Conservation (phyloP, 108 stramenopile species). For the Pseudonitzschia pungens region DNA sequence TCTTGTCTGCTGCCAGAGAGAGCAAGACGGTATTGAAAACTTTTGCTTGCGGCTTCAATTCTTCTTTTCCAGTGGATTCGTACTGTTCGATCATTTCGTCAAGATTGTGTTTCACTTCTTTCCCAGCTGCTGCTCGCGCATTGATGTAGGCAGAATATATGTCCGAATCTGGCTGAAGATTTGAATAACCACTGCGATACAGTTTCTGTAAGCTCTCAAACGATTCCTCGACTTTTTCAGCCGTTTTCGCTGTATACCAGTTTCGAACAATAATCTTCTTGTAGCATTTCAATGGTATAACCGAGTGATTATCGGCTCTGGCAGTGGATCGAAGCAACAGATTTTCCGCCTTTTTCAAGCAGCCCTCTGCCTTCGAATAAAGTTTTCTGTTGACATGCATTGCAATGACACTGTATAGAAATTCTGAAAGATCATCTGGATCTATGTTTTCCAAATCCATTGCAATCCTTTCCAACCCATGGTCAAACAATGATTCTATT, state of each 20-base stretch:
- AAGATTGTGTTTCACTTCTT: slow-evolving; percentile 15
- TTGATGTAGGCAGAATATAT: slow-evolving; percentile 24
- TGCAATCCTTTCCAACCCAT: slow-evolving; percentile 10
- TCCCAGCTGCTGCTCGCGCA: neutral
- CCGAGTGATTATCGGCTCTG: neutral
- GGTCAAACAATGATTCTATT: slow-evolving; percentile 13
- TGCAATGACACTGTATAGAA: slow-evolving; percentile 16
- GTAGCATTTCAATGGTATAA: slow-evolving; percentile 31
- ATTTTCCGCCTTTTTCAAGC: slow-evolving; percentile 21
- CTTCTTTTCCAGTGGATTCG: slow-evolving; percentile 10
- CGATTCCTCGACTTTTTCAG: neutral
- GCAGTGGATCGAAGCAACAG: slow-evolving; percentile 4
- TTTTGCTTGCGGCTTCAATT: slow-evolving; percentile 27
- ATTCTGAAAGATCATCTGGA: slow-evolving; percentile 13
- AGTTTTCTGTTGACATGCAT: slow-evolving; percentile 25
- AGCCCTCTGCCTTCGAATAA: slow-evolving; percentile 21
- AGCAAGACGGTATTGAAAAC: slow-evolving; percentile 32
- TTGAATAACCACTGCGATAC: slow-evolving; percentile 23
- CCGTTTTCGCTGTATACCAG: slow-evolving; percentile 29
- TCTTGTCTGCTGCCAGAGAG: slow-evolving; percentile 9
- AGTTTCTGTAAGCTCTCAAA: slow-evolving; percentile 19
- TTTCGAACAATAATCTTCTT: slow-evolving; percentile 26
- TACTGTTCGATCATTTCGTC: slow-evolving; percentile 30
- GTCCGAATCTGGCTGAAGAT: slow-evolving; percentile 29
- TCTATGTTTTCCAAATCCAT: neutral